A percentile compares a stretch with the other conserved stretches of the same genome.
These are phyloP conservation scores for Suhomyces vadensis DNA, from an alignment of 805 yeast species.

Conservation along the genomic window DNA sequence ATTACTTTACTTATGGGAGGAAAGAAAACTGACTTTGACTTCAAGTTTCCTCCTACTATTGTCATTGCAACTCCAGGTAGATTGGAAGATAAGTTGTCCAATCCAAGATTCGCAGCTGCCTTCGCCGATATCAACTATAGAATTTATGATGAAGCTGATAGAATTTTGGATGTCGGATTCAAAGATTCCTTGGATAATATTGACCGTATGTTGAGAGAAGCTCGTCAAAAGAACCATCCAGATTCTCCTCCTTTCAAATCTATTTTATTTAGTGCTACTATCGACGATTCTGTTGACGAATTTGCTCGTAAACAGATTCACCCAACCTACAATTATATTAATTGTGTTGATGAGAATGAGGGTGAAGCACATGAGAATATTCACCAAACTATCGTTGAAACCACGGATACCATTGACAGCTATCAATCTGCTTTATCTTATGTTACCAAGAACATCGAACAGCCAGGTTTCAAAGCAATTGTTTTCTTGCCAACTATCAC, in stretches of 20 bases:
- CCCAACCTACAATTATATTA: conserved; percentile 55
- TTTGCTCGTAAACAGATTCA: conserved; percentile 66
- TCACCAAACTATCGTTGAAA: conserved; percentile 60
- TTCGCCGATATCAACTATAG: conserved; percentile 60
- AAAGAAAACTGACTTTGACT: conserved; percentile 35
- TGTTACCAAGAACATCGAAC: conserved; percentile 42
- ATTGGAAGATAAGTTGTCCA: conserved; percentile 58
- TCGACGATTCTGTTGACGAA: conserved; percentile 62
- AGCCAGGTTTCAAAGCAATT: conserved; percentile 66
- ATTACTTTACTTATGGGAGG: conserved; percentile 66
- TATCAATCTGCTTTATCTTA: conserved; percentile 58
- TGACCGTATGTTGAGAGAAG: conserved; percentile 46
- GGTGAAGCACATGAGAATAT: conserved; percentile 78
- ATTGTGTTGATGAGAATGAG: conserved; percentile 72
- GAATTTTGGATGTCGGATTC: conserved; percentile 80
- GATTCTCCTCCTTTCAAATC: conserved; percentile 51
- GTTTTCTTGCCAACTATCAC: conserved; percentile 79
- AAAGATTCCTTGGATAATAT: conserved; percentile 62
- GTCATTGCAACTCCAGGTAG: conserved; percentile 92
- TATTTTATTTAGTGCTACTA: conserved; percentile 85
- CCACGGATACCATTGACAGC: conserved; percentile 57
- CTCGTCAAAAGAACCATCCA: conserved; percentile 23
- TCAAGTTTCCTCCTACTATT: conserved; percentile 51
- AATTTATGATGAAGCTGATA: conserved; percentile 90
- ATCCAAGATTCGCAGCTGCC: conserved; percentile 43